Conservation (phyloP, 805 yeast genomes). For the Candida montana region DNA sequence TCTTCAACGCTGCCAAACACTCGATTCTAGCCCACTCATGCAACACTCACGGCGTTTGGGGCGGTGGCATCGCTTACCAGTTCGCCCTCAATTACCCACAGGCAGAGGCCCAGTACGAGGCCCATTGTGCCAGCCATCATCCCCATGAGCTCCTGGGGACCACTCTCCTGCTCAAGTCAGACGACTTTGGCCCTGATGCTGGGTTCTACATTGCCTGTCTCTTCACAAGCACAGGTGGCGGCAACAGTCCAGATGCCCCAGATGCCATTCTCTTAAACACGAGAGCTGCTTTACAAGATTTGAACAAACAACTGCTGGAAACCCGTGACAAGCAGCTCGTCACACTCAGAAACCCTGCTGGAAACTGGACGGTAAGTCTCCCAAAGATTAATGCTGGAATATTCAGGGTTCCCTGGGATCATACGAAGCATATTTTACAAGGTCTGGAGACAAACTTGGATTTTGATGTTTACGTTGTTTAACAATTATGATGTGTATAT, state of each 20-base stretch:
- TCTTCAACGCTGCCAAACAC: slow-evolving; percentile 35
- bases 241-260: slow-evolving; percentile 35
- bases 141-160: slow-evolving; percentile 47
- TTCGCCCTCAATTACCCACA: slow-evolving; percentile 51
- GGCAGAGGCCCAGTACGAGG: slow-evolving; percentile 45
- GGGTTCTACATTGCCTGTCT: slow-evolving; percentile 48
- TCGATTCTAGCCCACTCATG: slow-evolving; percentile 72
- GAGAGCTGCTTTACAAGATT: slow-evolving; percentile 39
- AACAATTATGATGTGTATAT: too few relatives aligned
- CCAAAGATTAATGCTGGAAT: slow-evolving; percentile 81
- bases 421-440: slow-evolving; percentile 50
- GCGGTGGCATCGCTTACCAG: slow-evolving; percentile 72
- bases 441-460: slow-evolving; percentile 22
- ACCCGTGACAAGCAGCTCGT: not conserved
- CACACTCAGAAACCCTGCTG: slow-evolving; percentile 3
- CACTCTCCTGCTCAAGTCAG: slow-evolving; percentile 38
- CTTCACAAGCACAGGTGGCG: slow-evolving; percentile 61
- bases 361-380: slow-evolving; percentile 41
- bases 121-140: slow-evolving; percentile 19
- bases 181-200: slow-evolving; percentile 20
- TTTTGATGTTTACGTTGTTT: slow-evolving; percentile 44
- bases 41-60: slow-evolving; percentile 77
- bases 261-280: slow-evolving; percentile 49
- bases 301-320: slow-evolving; percentile 33
- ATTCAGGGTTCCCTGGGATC: slow-evolving; percentile 73